A percentile compares a stretch with the other conserved stretches of the same genome.
Conservation (phyloP, 768 basidiomycete genomes). For the Exidia glandulosa region DNA sequence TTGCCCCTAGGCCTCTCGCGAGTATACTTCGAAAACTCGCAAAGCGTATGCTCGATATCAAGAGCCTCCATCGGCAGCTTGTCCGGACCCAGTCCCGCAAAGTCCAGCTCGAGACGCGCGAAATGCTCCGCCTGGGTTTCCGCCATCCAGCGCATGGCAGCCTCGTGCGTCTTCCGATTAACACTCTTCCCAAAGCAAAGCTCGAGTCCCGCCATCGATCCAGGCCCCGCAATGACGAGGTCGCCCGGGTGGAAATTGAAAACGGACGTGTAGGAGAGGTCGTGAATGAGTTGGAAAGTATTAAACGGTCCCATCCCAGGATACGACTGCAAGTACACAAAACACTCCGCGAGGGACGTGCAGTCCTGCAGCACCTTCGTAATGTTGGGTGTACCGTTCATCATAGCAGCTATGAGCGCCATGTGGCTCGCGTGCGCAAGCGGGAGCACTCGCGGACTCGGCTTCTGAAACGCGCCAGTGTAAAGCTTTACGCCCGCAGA, state of each 20-base stretch:
- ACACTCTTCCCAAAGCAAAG: conserved; percentile 48
- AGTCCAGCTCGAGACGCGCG: conserved; percentile 41
- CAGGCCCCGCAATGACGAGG: conserved; percentile 60
- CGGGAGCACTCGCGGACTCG: conserved; percentile 44
- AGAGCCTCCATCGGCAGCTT: conserved; percentile 40
- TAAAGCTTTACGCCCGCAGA: conserved; percentile 39
- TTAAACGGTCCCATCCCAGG: conserved; percentile 69
- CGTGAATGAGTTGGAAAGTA: conserved; percentile 55
- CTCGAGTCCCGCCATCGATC: conserved; percentile 51
- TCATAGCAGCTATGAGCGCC: conserved; percentile 38
- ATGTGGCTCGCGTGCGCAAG: conserved; percentile 50
- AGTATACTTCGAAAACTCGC: conserved; percentile 69
- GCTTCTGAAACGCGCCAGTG: conserved; percentile 61
- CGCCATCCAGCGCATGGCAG: conserved; percentile 52
- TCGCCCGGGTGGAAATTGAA: conserved; percentile 56
- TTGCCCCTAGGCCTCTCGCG: conserved; percentile 24
- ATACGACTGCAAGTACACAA: conserved; percentile 38
- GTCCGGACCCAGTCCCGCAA: conserved; percentile 39
- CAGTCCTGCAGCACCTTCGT: conserved; percentile 36
- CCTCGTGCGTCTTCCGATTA: background rate
- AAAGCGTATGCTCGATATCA: conserved; percentile 70
- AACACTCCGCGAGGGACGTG: conserved; percentile 52
- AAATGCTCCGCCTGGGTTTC: conserved; percentile 52
- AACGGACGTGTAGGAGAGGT: conserved; percentile 38
- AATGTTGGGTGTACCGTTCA: conserved; percentile 48